Percentiles rank a stretch among this genome's conserved stretches.
These are phyloP conservation scores for Neobulgaria alba DNA, from an alignment of 2,329 filamentous ascomycete species.

Conservation along the genomic window DNA sequence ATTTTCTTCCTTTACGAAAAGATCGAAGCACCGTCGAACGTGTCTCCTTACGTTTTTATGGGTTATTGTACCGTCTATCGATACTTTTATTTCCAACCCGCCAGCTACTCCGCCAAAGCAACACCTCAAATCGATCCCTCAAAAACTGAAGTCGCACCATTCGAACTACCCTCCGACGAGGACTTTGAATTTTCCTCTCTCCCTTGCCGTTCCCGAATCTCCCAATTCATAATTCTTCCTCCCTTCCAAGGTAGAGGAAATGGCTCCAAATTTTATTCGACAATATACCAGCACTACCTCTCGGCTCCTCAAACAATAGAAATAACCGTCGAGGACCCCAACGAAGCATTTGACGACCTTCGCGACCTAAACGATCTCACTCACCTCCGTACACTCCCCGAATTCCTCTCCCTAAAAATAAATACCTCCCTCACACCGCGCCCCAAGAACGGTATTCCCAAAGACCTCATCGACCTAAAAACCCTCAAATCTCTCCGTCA, in stretches of 20 bases:
- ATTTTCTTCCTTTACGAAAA: slow-evolving; percentile 81
- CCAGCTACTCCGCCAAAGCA: no score
- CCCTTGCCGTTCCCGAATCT: slow-evolving; percentile 74
- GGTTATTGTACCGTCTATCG: slow-evolving; percentile 89
- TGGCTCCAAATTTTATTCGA: slow-evolving; percentile 59
- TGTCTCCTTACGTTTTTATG: slow-evolving; percentile 65
- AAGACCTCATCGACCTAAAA: slow-evolving; percentile 49
- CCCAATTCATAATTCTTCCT: slow-evolving; percentile 86
- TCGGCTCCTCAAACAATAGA: slow-evolving; percentile 63
- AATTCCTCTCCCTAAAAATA: slow-evolving; percentile 48
- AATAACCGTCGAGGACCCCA: slow-evolving; percentile 90
- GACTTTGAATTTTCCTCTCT: slow-evolving; percentile 43
- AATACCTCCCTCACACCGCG: slow-evolving; percentile 44
- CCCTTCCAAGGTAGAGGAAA: slow-evolving; percentile 77
- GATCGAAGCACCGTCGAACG: slow-evolving; percentile 36
- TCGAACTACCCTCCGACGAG: slow-evolving; percentile 31
- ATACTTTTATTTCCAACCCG: slow-evolving; percentile 58
- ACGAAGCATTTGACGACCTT: slow-evolving; percentile 73
- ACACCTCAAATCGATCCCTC: slow-evolving; percentile 29
- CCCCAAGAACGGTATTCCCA: slow-evolving; percentile 38
- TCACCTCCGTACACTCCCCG: slow-evolving; percentile 50
- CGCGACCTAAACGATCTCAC: slow-evolving; percentile 66
- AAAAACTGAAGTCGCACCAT: slow-evolving; percentile 28
- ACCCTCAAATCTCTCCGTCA: slow-evolving; percentile 48
- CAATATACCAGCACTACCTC: slow-evolving; percentile 65